Evolutionary conservation across 176 grass and related monocot genomes (phyloP).

Genomic region (Musa beccarii): DNA sequence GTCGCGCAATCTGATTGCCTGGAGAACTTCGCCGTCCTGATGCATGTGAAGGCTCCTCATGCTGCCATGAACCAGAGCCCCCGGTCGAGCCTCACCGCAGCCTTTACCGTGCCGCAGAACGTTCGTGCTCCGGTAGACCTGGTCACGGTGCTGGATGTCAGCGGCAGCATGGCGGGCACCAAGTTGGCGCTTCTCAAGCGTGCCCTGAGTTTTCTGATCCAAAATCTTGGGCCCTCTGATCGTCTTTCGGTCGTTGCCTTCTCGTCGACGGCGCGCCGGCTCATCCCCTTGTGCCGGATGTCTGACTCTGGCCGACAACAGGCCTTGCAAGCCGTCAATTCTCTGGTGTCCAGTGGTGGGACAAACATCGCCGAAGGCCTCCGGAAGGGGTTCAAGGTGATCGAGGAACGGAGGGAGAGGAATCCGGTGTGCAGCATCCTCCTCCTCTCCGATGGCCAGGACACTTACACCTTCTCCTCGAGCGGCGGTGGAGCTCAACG

Average conservation of each 20-base stretch:
- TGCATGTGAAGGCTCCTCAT: constrained; percentile 19
- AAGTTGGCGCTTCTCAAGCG: constrained; percentile 19
- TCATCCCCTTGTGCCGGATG: constrained; percentile 10
- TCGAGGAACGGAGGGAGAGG: constrained; percentile 35
- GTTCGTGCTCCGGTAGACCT: constrained; percentile 11
- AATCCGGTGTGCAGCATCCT: constrained; percentile 67
- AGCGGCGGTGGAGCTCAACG: not conserved
- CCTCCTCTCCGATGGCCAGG: constrained; percentile 69
- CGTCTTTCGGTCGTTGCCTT: constrained; percentile 14
- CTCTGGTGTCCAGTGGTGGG: constrained; percentile 2
- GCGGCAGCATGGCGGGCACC: constrained; percentile 13
- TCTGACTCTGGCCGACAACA: constrained; percentile 2
- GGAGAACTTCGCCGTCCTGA: constrained; percentile 7
- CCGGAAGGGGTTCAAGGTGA: constrained; percentile 20
- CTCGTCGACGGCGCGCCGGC: constrained; percentile 2
- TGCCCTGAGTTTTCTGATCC: constrained; percentile 14
- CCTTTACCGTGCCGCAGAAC: not conserved
- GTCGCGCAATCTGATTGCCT: constrained; percentile 2
- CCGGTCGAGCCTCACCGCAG: not conserved
- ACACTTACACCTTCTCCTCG: constrained; percentile 29
- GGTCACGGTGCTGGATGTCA: constrained; percentile 13
- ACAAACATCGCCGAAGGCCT: constrained; percentile 16
- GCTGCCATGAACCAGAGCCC: not conserved
- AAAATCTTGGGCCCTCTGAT: constrained; percentile 19
- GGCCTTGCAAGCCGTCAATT: constrained; percentile 12